Conservation (phyloP, 106 monocot species). For the Platanthera zijinensis region DNA sequence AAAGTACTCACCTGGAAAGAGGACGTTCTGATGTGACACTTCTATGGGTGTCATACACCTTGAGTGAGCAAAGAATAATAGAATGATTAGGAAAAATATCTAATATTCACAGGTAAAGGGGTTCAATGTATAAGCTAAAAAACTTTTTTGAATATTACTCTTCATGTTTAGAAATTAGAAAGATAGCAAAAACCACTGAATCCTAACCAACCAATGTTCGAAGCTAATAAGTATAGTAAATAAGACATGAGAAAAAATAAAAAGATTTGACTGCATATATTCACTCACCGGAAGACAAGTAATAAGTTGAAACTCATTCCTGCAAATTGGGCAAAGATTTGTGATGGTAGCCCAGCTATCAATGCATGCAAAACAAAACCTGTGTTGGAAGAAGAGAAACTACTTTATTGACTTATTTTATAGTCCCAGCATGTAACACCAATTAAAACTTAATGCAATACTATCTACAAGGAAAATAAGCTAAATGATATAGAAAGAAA, state of each 20-base stretch:
- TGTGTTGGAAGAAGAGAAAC: slow-evolving; percentile 16
- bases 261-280: not conserved
- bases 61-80: slow-evolving; percentile 20
- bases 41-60: slow-evolving; percentile 72
- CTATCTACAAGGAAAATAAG: not conserved
- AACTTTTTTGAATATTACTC: not conserved
- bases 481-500: not conserved
- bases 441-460: not conserved
- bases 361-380: slow-evolving; percentile 98
- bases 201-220: not conserved
- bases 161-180: not conserved
- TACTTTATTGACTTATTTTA: not conserved
- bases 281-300: slow-evolving; percentile 82
- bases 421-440: not conserved
- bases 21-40: slow-evolving; percentile 33
- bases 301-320: slow-evolving; percentile 79
- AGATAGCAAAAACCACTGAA: not conserved
- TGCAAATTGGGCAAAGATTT: slow-evolving; percentile 92
- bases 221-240: not conserved
- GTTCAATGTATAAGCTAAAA: not conserved
- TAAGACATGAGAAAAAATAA: not conserved
- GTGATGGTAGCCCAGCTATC: slow-evolving; percentile 95
- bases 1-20: slow-evolving; percentile 35
- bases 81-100: not conserved
- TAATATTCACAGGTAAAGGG: not conserved